Conservation (phyloP, 148 eudicot species). For the Persicaria tinctoria region DNA sequence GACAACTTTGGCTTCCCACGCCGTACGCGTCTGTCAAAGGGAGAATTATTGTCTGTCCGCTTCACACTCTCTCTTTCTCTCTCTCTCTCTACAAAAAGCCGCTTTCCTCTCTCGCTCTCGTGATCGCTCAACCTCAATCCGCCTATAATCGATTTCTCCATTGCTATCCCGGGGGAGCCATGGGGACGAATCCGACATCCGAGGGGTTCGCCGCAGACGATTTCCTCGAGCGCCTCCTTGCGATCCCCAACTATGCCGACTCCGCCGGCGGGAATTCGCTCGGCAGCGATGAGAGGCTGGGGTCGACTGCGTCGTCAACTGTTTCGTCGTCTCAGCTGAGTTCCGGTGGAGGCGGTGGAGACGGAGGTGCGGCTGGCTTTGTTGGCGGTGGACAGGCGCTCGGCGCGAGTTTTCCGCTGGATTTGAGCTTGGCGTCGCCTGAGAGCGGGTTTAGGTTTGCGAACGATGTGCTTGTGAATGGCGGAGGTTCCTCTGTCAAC, state of each 20-base stretch:
- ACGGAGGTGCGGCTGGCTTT: conserved; percentile 3
- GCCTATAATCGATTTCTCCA: no score
- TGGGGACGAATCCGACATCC: conserved; percentile 12
- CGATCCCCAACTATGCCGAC: conserved; percentile 1
- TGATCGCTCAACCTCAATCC: background rate
- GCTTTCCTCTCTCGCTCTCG: conserved; percentile 4
- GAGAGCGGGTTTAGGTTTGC: conserved; percentile 9
- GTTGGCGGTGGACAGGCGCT: conserved; percentile 7
- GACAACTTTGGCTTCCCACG: conserved; percentile 10
- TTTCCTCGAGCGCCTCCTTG: conserved; percentile 10
- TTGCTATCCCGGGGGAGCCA: background rate
- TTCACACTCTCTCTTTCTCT: background rate
- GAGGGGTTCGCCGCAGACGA: conserved; percentile 11
- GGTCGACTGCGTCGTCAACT: conserved; percentile 4
- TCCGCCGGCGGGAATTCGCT: conserved; percentile 13
- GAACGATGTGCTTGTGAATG: conserved; percentile 4
- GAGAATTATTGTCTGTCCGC: conserved; percentile 2
- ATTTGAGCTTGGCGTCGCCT: conserved; percentile 13
- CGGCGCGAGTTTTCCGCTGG: background rate
- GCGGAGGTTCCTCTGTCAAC: conserved; percentile 4
- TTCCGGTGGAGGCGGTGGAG: background rate
- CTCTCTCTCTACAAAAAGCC: background rate
- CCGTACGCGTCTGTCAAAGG: conserved; percentile 9
- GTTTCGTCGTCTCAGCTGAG: conserved; percentile 12
- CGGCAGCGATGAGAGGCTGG: conserved; percentile 8